Evolutionary conservation across 352 stramenopile species (phyloP), one percentile per base, ranked within the genome.

Genomic region (Phytophthora rubi): DNA sequence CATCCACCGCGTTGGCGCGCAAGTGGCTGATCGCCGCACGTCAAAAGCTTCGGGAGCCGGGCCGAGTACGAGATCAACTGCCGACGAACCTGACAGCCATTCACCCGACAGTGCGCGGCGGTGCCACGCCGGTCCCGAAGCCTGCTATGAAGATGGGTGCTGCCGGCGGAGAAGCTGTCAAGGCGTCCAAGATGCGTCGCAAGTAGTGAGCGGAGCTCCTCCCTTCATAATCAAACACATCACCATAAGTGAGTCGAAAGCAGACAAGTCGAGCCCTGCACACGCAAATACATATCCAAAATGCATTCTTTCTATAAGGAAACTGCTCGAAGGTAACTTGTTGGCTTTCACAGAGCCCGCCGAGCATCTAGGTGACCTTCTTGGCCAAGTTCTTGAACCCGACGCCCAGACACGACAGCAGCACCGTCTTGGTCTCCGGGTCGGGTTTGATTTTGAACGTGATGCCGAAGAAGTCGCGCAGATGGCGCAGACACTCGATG

Each of bases 311-410:
- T 80, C 65, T 76, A 77, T 71, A 68, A 69, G 53, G 65, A 69
- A 62, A 39, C 53, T 57, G 60, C 57, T 68, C 61, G 35, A 47
- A 56, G 23, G 53, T 15, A 59, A 65, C 55, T 54, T 45, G 30
- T 37, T 32, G 37, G 32, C 45, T 65, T 33, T 39, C 28, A 21
- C 39, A n/a, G 48, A 58, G 53, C 39, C 42, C 13, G 23, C 8
- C 10, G 12, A 32, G 35, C 10, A 28, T 82, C 85, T 97, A 98
- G 48, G 94, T 98, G 61, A 98, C 93, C 76, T 98, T 98, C 71
- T 97, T 97, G 64, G 90, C 86, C 57, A 98, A 69, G 80, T 99
- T 99, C 82, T 98, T 98, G 80, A 98, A 98, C 33, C 96, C 96
- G 16, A 89, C 90, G 63, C 96, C 96, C 44, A 98, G 85, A 71